Evolutionary conservation across 2,329 filamentous ascomycete genomes (phyloP).

Genomic region (Fusarium ramigenum): DNA sequence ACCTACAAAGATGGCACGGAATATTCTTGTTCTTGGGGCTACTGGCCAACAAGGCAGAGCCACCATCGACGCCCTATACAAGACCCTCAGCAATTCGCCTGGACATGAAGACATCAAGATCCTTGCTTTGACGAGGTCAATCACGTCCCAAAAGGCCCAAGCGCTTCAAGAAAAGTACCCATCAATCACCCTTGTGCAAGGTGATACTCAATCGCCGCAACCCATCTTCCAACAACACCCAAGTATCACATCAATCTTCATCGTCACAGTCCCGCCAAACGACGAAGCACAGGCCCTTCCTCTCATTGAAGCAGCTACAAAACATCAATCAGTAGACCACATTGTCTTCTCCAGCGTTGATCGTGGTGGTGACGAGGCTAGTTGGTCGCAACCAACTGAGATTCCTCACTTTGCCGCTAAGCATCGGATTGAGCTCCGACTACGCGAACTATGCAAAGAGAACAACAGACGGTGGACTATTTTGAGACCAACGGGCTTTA

Average conservation of each 20-base stretch:
- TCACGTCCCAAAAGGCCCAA: neutral
- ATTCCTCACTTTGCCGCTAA: conserved; percentile 35
- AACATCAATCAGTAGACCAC: conserved; percentile 18
- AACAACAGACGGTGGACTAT: conserved; percentile 37
- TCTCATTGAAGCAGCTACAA: conserved; percentile 37
- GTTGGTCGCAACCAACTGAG: conserved; percentile 24
- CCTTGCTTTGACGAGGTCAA: conserved; percentile 16
- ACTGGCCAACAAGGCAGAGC: conserved; percentile 33
- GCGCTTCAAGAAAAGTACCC: neutral
- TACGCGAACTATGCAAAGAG: conserved; percentile 1
- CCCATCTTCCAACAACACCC: conserved; percentile 36
- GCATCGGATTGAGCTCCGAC: conserved; percentile 25
- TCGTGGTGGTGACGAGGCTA: conserved; percentile 11
- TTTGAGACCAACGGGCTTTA: conserved; percentile 41
- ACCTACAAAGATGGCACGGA: neutral
- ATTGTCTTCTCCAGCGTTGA: conserved; percentile 33
- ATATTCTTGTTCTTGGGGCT: conserved; percentile 21
- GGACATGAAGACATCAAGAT: neutral
- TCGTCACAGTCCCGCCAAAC: conserved; percentile 42
- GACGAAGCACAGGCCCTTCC: conserved; percentile 40
- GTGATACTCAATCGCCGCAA: neutral
- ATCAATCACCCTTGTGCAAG: conserved; percentile 16
- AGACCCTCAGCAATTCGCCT: rapidly evolving
- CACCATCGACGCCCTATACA: conserved; percentile 15
- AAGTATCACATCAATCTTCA: conserved; percentile 35